Base-by-base conservation (phyloP, 495 filamentous ascomycete genomes). In the Acidomyces sp. region DNA sequence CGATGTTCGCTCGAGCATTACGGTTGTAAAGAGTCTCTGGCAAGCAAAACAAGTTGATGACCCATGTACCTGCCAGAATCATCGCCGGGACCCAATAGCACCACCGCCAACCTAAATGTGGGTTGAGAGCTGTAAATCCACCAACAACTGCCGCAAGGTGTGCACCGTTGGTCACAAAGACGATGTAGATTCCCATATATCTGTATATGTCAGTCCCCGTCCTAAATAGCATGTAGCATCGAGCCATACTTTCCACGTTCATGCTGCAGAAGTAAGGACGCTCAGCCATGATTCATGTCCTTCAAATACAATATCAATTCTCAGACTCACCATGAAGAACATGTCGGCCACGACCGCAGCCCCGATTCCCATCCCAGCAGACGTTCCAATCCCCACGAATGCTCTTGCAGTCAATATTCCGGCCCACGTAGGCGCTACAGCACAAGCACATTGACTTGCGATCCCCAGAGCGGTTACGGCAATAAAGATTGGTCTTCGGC, bases 151-250 rank as follows among this genome's bases (percentile, higher is more conserved):
- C 27, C 3, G 47, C 47, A 5, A 44, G 11, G 19, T 51, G 43
- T 16, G 43, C 46, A 3, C 36, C 36, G 22, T 51, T 51, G 19
- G 47, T 51, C 1, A 49, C 21, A 35, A 63, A 62, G 40, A 56
- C 55, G 49, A 58, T 63, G 34, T 58, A 65, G 26, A 63, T 20
- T 18, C 63, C 60, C 53, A 63, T 62, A 45, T 34, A 43, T 17
- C 38, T 41, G 19, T 10, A n/a, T n/a, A n/a, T n/a, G n/a, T n/a
- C n/a, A n/a, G n/a, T n/a, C n/a, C n/a, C n/a, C n/a, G n/a, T n/a
- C n/a, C n/a, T n/a, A n/a, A n/a, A n/a, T n/a, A n/a, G n/a, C n/a
- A n/a, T n/a, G n/a, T n/a, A n/a, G n/a, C n/a, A n/a, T n/a, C n/a
- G n/a, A n/a, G n/a, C n/a, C 26, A 9, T 13, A 29, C 26, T 16